Conservation (phyloP, 1,284 basidiomycete genomes). For the Irpex lacteus region DNA sequence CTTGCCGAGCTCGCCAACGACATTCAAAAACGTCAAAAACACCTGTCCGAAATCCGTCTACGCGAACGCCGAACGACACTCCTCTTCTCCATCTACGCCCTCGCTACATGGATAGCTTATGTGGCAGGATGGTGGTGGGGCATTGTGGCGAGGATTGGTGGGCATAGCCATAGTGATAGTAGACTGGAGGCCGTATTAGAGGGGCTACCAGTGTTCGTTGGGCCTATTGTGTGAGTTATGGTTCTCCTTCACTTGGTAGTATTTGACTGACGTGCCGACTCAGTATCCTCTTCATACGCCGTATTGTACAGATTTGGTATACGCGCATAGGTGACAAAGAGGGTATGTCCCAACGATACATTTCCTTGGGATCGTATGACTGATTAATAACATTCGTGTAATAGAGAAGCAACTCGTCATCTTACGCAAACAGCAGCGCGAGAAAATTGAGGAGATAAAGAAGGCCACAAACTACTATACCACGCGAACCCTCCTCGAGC, state of each 20-base stretch:
- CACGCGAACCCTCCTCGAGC: slow-evolving; percentile 86
- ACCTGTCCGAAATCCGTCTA: slow-evolving; percentile 84
- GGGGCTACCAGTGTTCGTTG: slow-evolving; percentile 60
- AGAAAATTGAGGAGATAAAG: slow-evolving; percentile 95
- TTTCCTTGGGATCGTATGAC: too few relatives aligned
- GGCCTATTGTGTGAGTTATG: slow-evolving; percentile 75
- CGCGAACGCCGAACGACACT: slow-evolving; percentile 83
- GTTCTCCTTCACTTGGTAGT: neutral
- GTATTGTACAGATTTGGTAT: slow-evolving; percentile 88
- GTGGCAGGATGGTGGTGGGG: slow-evolving; percentile 80
- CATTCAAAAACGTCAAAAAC: slow-evolving; percentile 73
- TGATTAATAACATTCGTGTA: neutral
- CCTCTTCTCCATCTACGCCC: slow-evolving; percentile 79
- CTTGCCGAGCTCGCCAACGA: slow-evolving; percentile 63
- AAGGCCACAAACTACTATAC: slow-evolving; percentile 95
- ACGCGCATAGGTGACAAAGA: slow-evolving; percentile 80
- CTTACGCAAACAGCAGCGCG: slow-evolving; percentile 78
- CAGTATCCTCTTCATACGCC: slow-evolving; percentile 81
- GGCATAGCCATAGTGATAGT: slow-evolving; percentile 27
- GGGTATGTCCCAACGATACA: slow-evolving; percentile 48
- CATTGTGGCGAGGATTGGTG: slow-evolving; percentile 47
- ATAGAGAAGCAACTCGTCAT: slow-evolving; percentile 81
- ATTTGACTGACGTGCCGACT: neutral
- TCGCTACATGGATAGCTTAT: slow-evolving; percentile 81
- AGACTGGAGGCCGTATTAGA: slow-evolving; percentile 47